Evolutionary conservation across 1,284 basidiomycete genomes (phyloP).

Genomic region (Thelephora terrestris): DNA sequence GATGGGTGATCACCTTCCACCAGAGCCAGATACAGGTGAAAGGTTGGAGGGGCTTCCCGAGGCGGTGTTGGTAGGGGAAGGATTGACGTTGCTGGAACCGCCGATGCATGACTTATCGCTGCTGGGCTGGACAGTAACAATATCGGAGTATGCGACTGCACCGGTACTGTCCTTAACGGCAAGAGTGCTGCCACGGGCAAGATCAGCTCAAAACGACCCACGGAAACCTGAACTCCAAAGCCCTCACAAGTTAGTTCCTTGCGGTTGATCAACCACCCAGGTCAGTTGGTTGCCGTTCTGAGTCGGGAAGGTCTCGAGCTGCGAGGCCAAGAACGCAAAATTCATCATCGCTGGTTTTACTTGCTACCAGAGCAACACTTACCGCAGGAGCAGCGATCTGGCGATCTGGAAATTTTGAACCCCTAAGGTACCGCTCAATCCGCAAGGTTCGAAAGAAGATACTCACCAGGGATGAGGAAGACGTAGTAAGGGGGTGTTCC

Average conservation of each 20-base stretch:
- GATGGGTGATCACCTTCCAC: not conserved
- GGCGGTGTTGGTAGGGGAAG: constrained; percentile 12
- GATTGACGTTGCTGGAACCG: not conserved
- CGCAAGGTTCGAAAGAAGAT: not conserved
- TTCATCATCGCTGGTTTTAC: not conserved
- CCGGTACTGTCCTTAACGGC: constrained; percentile 54
- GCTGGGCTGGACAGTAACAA: constrained; percentile 39
- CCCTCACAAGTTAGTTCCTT: constrained; percentile 47
- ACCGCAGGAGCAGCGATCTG: constrained; percentile 47
- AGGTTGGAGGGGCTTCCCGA: not conserved
- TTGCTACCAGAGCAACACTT: constrained; percentile 16
- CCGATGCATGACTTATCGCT: constrained; percentile 22
- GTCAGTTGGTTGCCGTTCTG: constrained; percentile 38
- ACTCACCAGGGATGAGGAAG: constrained; percentile 52
- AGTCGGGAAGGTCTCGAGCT: constrained; percentile 47
- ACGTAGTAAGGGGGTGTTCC: constrained; percentile 57
- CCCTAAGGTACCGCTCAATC: not conserved
- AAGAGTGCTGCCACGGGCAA: constrained; percentile 31
- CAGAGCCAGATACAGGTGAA: not conserved
- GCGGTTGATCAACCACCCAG: constrained; percentile 50
- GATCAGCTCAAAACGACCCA: not conserved
- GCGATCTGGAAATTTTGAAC: constrained; percentile 30
- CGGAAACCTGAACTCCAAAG: not conserved
- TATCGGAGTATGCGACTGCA: constrained; percentile 40
- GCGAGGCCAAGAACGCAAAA: constrained; percentile 1